Conservation (phyloP, 2,329 filamentous ascomycete genomes). For the Hypoxylon sp. region DNA sequence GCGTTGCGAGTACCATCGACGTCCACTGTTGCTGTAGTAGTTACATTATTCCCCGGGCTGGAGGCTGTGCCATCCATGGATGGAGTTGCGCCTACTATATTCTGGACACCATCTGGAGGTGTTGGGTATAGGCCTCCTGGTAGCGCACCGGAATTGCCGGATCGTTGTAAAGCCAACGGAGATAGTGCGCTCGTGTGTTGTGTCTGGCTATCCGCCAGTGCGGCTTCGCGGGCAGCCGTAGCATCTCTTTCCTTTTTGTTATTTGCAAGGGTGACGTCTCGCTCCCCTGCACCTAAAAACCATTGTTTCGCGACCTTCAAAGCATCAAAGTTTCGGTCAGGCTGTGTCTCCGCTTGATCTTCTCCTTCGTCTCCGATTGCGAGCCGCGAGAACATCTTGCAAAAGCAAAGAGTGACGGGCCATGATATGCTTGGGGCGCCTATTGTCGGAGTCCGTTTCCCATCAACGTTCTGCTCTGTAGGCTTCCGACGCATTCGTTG, state of each 20-base stretch:
- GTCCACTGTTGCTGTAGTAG: constrained; percentile 52
- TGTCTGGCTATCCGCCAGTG: constrained; percentile 57
- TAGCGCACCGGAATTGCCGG: constrained; percentile 58
- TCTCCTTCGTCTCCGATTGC: constrained; percentile 56
- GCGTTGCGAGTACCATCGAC: constrained; percentile 53
- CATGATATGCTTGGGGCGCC: constrained; percentile 61
- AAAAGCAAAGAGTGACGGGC: constrained; percentile 67
- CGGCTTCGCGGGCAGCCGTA: constrained; percentile 57
- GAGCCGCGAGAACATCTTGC: constrained; percentile 60
- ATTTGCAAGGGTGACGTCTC: constrained; percentile 61
- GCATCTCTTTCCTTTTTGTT: constrained; percentile 65
- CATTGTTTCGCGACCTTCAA: constrained; percentile 62
- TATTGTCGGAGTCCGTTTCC: constrained; percentile 56
- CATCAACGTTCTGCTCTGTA: constrained; percentile 58
- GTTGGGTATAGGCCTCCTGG: constrained; percentile 76
- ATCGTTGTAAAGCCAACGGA: constrained; percentile 63
- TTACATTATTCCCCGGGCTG: constrained; percentile 64
- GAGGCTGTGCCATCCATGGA: constrained; percentile 68
- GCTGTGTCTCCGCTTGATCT: constrained; percentile 54
- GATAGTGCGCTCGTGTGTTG: constrained; percentile 64
- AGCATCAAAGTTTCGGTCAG: constrained; percentile 62
- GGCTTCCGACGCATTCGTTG: constrained; percentile 61
- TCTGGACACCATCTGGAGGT: constrained; percentile 74
- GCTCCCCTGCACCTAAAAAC: constrained; percentile 59
- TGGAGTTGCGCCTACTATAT: constrained; percentile 64